A percentile compares a stretch with the other conserved stretches of the same genome.
Conservation (phyloP, 441 rosid genomes). For the Francoa sonchifolia region DNA sequence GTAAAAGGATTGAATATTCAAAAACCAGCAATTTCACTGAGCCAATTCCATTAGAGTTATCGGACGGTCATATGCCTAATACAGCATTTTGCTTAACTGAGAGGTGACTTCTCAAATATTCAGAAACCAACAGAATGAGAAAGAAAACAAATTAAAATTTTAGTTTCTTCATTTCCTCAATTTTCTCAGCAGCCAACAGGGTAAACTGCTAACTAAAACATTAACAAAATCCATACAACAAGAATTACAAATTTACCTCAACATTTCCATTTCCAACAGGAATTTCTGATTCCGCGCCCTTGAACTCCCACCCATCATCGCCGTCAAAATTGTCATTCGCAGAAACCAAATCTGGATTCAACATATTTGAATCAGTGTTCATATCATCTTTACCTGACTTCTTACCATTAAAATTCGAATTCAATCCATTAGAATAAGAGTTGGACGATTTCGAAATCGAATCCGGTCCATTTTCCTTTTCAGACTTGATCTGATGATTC, state of each 20-base stretch:
- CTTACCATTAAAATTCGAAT: conserved; percentile 8
- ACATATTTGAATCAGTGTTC: conserved; percentile 11
- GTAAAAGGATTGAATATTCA: no score
- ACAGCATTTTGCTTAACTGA: no score
- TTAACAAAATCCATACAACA: no score
- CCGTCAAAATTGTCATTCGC: conserved; percentile 15
- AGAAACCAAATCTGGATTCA: conserved; percentile 11
- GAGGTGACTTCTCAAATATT: no score
- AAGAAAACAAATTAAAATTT: background rate
- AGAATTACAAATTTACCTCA: conserved; percentile 2
- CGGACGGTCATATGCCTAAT: no score
- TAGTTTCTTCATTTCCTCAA: background rate
- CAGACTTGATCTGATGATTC: conserved; percentile 16
- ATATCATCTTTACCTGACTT: conserved; percentile 7
- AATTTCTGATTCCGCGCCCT: conserved; percentile 24
- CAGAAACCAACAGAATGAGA: background rate
- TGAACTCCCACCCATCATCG: conserved; percentile 42
- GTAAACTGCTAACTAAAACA: no score
- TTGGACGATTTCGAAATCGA: conserved; percentile 9
- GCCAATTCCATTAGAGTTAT: no score
- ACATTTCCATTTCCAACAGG: conserved; percentile 9
- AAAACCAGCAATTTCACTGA: no score
- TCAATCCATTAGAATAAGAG: background rate
- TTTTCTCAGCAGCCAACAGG: conserved; percentile 4
- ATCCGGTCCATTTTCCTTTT: conserved; percentile 10